Evolutionary conservation across 306 rosid genomes (phyloP).

Genomic region (Sesbania bispinosa): DNA sequence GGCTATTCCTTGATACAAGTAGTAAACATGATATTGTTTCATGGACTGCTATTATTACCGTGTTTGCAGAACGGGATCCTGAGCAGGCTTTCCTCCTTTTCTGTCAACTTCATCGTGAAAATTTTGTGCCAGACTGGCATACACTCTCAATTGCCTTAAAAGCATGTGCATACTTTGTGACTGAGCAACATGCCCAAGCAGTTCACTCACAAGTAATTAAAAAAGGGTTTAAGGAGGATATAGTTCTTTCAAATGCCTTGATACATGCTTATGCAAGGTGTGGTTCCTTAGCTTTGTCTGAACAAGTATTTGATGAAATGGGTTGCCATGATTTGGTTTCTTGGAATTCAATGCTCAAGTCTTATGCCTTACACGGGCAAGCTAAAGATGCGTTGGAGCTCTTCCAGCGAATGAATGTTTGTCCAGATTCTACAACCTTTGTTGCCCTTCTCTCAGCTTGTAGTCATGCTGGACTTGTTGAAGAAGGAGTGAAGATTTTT

Average conservation of each 20-base stretch:
- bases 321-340: constrained; percentile 59
- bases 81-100: constrained; percentile 67
- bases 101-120: constrained; percentile 47
- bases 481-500: constrained; percentile 60
- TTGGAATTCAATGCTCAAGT: constrained; percentile 88
- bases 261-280: constrained; percentile 84
- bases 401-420: constrained; percentile 46
- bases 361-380: constrained; percentile 75
- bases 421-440: constrained; percentile 74
- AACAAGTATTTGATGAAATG: constrained; percentile 59
- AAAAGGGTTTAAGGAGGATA: constrained; percentile 60
- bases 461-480: constrained; percentile 79
- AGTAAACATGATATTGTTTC: constrained; percentile 59
- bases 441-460: constrained; percentile 86
- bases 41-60: constrained; percentile 80
- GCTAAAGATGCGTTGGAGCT: constrained; percentile 66
- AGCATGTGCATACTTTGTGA: constrained; percentile 72
- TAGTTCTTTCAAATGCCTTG: constrained; percentile 67
- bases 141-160: constrained; percentile 74
- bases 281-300: constrained; percentile 65
- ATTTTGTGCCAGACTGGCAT: constrained; percentile 62
- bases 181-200: constrained; percentile 50
- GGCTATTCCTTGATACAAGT: constrained; percentile 61
- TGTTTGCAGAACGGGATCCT: constrained; percentile 66
- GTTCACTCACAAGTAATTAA: constrained; percentile 70